These are phyloP conservation scores for Asterophora lycoperdoides DNA, from an alignment of 768 basidiomycete species.

Conservation along the genomic window DNA sequence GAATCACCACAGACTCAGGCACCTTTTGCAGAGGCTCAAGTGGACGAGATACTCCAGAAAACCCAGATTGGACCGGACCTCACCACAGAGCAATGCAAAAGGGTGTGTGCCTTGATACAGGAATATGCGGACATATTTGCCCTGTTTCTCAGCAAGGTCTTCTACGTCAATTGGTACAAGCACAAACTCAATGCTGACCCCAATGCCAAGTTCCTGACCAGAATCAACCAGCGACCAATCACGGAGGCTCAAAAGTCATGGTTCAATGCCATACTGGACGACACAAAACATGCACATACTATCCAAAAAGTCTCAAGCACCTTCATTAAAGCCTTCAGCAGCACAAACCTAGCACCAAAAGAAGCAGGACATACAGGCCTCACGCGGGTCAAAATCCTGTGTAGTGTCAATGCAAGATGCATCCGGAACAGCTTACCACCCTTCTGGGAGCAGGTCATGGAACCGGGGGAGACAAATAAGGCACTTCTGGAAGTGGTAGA, in stretches of 20 bases:
- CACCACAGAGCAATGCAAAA: conserved; percentile 16
- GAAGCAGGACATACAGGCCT: background rate
- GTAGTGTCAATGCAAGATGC: background rate
- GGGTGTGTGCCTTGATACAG: conserved; percentile 20
- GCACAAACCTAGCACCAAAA: conserved; percentile 17
- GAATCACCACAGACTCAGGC: conserved; percentile 18
- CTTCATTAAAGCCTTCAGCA: conserved; percentile 6
- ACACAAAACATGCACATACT: conserved; percentile 30
- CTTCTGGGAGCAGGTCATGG: background rate
- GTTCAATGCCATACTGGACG: conserved; percentile 27
- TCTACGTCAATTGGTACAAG: conserved; percentile 15
- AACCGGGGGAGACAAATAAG: background rate
- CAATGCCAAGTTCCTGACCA: conserved; percentile 24
- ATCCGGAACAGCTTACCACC: background rate
- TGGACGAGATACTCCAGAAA: conserved; percentile 15
- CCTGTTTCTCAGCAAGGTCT: conserved; percentile 33
- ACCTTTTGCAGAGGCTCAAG: conserved; percentile 21
- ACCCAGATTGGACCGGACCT: conserved; percentile 29
- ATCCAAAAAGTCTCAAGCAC: conserved; percentile 15
- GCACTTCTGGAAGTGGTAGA: background rate
- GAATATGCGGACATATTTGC: conserved; percentile 38
- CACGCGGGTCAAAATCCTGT: background rate
- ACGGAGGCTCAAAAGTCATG: conserved; percentile 27
- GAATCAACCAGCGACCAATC: conserved; percentile 27
- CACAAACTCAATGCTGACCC: conserved; percentile 31